These are phyloP conservation scores for Starmerella kuoi DNA, from an alignment of 805 yeast genomes.

Conservation along the genomic window DNA sequence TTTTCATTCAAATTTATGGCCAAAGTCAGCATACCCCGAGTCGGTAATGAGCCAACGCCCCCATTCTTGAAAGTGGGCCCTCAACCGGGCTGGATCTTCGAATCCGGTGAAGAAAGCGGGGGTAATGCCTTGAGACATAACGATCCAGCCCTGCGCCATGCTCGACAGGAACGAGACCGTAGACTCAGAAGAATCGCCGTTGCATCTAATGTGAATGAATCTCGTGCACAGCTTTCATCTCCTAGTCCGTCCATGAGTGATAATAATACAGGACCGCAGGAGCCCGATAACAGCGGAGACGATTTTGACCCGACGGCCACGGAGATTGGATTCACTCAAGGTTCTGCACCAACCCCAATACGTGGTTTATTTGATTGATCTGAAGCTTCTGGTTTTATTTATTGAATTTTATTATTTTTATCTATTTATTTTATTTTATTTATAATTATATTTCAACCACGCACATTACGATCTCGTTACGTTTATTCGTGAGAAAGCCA, in stretches of 20 bases:
- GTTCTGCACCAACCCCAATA: background rate
- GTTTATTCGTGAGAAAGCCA: too few relatives aligned
- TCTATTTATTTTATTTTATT: too few relatives aligned
- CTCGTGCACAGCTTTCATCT: too few relatives aligned
- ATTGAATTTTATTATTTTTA: background rate
- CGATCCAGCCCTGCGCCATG: background rate
- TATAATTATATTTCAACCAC: too few relatives aligned
- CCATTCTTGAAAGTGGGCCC: constrained; percentile 1
- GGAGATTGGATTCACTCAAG: constrained; percentile 16
- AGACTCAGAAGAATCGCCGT: constrained; percentile 2
- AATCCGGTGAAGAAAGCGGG: background rate
- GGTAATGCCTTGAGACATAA: background rate
- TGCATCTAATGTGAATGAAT: background rate
- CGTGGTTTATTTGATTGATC: constrained; percentile 18
- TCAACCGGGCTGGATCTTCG: constrained; percentile 4
- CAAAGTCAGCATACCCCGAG: constrained; percentile 2
- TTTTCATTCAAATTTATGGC: constrained; percentile 15
- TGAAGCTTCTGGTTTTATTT: background rate
- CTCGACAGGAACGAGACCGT: constrained; percentile 4
- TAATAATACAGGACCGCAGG: too few relatives aligned
- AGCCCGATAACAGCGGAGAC: too few relatives aligned
- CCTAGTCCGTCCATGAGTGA: too few relatives aligned
- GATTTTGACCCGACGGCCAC: background rate
- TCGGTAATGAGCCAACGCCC: background rate
- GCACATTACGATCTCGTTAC: too few relatives aligned